These are phyloP conservation scores for Colletotrichum aenigma DNA, from an alignment of 2,329 filamentous ascomycete genomes.

Conservation along the genomic window DNA sequence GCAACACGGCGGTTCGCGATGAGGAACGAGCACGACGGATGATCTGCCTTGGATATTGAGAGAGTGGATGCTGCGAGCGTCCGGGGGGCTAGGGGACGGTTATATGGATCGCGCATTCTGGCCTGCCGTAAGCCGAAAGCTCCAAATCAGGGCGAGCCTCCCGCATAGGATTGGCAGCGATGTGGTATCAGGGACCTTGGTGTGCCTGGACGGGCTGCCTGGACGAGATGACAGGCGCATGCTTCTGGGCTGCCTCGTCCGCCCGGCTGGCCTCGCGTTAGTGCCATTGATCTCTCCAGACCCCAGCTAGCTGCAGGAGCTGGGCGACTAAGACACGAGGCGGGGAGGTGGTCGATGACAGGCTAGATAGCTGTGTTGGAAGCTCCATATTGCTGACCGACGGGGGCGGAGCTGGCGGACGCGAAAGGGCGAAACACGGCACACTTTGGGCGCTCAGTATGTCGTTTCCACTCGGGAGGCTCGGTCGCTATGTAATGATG, in stretches of 20 bases:
- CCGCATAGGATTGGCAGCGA: too few species aligned
- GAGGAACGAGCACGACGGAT: neutral
- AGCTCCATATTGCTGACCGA: neutral
- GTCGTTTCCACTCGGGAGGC: neutral
- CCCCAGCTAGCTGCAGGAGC: neutral
- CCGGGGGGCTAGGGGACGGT: neutral
- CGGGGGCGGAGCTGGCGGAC: neutral
- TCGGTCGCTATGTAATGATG: neutral
- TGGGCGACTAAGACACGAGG: neutral
- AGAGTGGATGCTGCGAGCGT: neutral
- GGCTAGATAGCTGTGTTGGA: neutral
- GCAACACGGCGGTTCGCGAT: neutral
- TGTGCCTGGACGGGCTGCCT: neutral
- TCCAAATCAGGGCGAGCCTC: neutral
- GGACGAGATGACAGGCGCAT: neutral
- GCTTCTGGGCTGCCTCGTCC: neutral
- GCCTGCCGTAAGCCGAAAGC: neutral
- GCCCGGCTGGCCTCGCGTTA: neutral
- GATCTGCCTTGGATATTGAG: neutral
- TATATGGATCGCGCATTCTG: neutral
- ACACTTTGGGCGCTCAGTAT: neutral
- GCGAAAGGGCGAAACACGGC: neutral
- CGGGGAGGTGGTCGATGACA: neutral
- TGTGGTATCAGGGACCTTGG: neutral
- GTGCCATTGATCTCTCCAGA: neutral